Base-by-base conservation (phyloP, 164 flowering plant species). In the Tetrastigma voinierianum region DNA sequence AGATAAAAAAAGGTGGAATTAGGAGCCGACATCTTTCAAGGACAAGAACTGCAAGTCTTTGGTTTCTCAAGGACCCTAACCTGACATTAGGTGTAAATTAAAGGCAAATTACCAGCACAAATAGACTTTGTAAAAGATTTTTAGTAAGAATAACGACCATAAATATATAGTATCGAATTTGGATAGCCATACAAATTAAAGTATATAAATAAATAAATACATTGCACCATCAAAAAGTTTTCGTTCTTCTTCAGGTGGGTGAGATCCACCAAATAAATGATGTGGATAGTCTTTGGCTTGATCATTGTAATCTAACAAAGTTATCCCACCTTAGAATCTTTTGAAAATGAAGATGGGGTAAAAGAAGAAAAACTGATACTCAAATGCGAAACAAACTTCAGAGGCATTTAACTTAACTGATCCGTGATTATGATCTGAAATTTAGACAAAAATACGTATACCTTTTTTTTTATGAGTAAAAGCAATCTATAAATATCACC, bases 361-460 rank as follows among this genome's bases (percentile, higher is more conserved):
- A 6, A 49, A 49, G n/a, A 14, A 49, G 23, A 19, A 55, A 19
- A 10, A 19, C 25, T 5, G 24, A 19, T 12, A n/a, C 24, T 20
- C 43, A 9, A 20, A n/a, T 6, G 20, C 6, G 44, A 40, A 18
- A 40, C 24, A 16, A 32, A 32, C 40, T 32, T 32, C 6, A 32
- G 6, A 32, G 6, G 0, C 40, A 32, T 3, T 32, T 32, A 32
- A 32, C 44, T 21, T 12, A 12, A 9, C 18, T 61, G 32, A 61
- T 45, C 14, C 10, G 11, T 48, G 13, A 9, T 51, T 16, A 0
- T 32, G 32, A 1, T 11, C 7, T 10, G 51, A 49, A 48, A 19
- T 13, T 63, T 62, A 40, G 66, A 19, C 11, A 4, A 3, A 40
- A n/a, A 51, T 6, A 20, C 32, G 17, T 10, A 59, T 73, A 92